Evolutionary conservation across 305 asterid genomes (phyloP).

Genomic region (Striga hermonthica): DNA sequence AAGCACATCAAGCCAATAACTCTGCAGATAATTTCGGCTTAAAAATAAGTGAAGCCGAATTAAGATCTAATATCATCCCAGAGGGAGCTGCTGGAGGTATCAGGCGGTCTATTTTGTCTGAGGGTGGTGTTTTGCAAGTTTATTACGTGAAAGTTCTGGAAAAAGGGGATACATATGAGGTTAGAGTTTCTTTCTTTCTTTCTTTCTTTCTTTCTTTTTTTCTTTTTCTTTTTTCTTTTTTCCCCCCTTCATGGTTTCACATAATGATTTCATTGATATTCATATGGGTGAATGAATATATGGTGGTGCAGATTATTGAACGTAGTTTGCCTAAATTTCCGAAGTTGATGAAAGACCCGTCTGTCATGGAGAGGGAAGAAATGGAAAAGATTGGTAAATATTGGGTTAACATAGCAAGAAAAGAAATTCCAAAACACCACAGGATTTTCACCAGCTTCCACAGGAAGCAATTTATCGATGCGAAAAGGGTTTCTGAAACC

Average conservation of each 20-base stretch:
- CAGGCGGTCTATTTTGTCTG: conserved; percentile 76
- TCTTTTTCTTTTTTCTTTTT: neutral
- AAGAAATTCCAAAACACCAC: conserved; percentile 92
- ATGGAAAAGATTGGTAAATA: conserved; percentile 66
- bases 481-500: conserved; percentile 78
- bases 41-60: conserved; percentile 68
- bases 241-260: neutral
- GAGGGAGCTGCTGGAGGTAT: conserved; percentile 96
- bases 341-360: conserved; percentile 78
- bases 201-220: neutral
- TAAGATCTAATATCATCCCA: conserved; percentile 76
- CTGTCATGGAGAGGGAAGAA: conserved; percentile 85
- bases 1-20: conserved; percentile 51
- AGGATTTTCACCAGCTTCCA: conserved; percentile 64
- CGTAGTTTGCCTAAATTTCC: conserved; percentile 82
- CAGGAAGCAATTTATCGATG: conserved; percentile 77
- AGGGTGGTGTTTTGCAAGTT: conserved; percentile 84
- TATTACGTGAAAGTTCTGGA: conserved; percentile 94
- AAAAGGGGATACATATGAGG: conserved; percentile 99
- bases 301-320: conserved; percentile 80
- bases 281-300: conserved; percentile 31
- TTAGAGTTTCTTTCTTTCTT: conserved; percentile 29
- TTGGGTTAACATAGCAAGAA: conserved; percentile 86
- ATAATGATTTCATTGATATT: conserved; percentile 29
- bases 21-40: conserved; percentile 61